Base-by-base conservation (phyloP, 2,329 filamentous ascomycete species). In the Aureobasidium pullulans region DNA sequence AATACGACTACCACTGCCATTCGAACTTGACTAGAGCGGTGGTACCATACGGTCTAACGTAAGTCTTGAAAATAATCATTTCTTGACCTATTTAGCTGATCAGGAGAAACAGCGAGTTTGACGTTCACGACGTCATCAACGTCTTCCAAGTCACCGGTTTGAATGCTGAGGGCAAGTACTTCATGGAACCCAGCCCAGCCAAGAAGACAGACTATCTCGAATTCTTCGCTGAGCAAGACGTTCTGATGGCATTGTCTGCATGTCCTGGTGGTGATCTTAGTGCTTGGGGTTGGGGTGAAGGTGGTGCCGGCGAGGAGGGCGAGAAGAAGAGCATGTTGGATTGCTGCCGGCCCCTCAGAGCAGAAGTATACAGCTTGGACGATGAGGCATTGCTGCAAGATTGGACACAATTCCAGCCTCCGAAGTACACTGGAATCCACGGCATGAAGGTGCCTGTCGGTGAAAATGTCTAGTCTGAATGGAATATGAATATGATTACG, bases 101-200 rank as follows among this genome's bases (percentile, higher is more conserved):
- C 3, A 2, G 15, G 16, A 15, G 4, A 3, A 23, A 46, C 29
- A 60, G 59, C 19, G 90, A 94, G 72, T 76, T 77, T 32, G 89
- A 94, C 68, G 84, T 94, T 1, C 90, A 95, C 67, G 89, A 95
- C 70, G 89, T 95, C 0, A 79, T 95, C 57, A 95, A 95, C 67
- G 78, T 95, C 3, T 94, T 95, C 69, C 90, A 95, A 71, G 88
- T 92, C 6, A 94, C 90, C 0, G 89, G 89, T 0, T 70, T 94
- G 48, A 86, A 94, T 66, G 77, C 81, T 57, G 68, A 86, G 61
- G 89, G 88, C 0, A 81, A 84, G 56, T 93, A 92, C 65, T 92
- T 89, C 62, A 95, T 95, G 80, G 84, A 79, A 60, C 79, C 83
- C 0, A 82, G 79, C 60, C 83, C 83, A 0, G 83, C 83, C 0